phyloP scores from a whole-genome alignment of 768 basidiomycete species.

The Cubamyces lactineus region DNA sequence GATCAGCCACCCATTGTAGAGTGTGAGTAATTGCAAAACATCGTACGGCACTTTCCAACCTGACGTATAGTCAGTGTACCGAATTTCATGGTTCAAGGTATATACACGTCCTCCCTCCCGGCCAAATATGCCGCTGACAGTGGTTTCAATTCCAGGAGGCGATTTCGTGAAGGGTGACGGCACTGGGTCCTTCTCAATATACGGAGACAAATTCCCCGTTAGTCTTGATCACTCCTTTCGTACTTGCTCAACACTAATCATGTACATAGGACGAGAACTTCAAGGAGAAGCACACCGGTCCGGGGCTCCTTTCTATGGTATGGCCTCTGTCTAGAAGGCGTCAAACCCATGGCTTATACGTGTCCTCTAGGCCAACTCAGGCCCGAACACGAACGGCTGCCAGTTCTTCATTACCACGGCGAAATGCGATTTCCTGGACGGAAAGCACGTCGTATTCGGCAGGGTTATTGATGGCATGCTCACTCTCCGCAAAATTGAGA shows the following conservation, averaged over 20 bases:
- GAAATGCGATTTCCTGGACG: slow-evolving; percentile 94
- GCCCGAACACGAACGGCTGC: slow-evolving; percentile 92
- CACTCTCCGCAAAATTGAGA: slow-evolving; percentile 94
- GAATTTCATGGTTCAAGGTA: slow-evolving; percentile 97
- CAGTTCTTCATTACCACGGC: slow-evolving; percentile 98
- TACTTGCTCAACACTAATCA: not conserved
- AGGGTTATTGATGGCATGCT: slow-evolving; percentile 92
- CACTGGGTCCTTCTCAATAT: slow-evolving; percentile 96
- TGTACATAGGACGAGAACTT: slow-evolving; percentile 88
- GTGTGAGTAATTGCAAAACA: slow-evolving; percentile 52
- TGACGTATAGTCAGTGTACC: slow-evolving; percentile 56
- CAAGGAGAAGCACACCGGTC: slow-evolving; percentile 80
- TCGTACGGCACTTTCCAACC: not conserved
- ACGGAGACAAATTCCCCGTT: slow-evolving; percentile 92
- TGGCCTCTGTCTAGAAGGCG: too few relatives aligned
- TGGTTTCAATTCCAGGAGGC: slow-evolving; percentile 58
- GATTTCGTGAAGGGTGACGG: slow-evolving; percentile 96
- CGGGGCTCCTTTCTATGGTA: slow-evolving; percentile 95
- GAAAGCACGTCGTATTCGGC: slow-evolving; percentile 93
- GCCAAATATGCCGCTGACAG: not conserved
- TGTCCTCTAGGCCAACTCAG: slow-evolving; percentile 94
- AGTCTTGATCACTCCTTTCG: slow-evolving; percentile 30
- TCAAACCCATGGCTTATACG: too few relatives aligned
- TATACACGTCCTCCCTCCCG: not conserved
- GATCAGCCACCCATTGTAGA: slow-evolving; percentile 44